Conservation (phyloP, 495 filamentous ascomycete genomes). For the Talaromyces borbonicus region DNA sequence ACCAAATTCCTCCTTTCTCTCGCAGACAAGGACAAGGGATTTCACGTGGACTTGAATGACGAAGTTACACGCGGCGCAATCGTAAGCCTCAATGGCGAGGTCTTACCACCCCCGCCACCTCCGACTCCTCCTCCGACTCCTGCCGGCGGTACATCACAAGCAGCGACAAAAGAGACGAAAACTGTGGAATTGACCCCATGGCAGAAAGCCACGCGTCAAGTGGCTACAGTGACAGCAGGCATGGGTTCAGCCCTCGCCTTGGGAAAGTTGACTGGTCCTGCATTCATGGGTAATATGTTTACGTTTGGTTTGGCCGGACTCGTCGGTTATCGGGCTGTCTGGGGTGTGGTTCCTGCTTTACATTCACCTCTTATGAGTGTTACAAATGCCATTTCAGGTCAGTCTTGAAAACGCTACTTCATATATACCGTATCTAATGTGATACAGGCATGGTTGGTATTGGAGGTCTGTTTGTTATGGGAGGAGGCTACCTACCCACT, state of each 20-base stretch:
- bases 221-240: conserved; percentile 55
- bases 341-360: conserved; percentile 66
- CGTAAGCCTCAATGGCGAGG: conserved; percentile 61
- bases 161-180: conserved; percentile 38
- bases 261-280: conserved; percentile 63
- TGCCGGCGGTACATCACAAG: conserved; percentile 13
- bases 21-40: conserved; percentile 60
- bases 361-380: conserved; percentile 80
- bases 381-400: conserved; percentile 73
- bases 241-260: conserved; percentile 64
- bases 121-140: conserved; percentile 59
- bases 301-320: conserved; percentile 69
- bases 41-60: conserved; percentile 63
- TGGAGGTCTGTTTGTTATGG: conserved; percentile 74
- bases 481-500: conserved; percentile 59
- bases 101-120: conserved; percentile 62
- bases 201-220: conserved; percentile 64
- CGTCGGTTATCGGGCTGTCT: conserved; percentile 72
- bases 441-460: conserved; percentile 60
- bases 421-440: neutral
- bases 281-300: conserved; percentile 76
- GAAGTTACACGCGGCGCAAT: conserved; percentile 74
- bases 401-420: neutral
- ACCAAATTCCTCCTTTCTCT: conserved; percentile 74
- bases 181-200: conserved; percentile 61